Evolutionary conservation across 306 rosid genomes (phyloP).

Genomic region (Rosa persica): DNA sequence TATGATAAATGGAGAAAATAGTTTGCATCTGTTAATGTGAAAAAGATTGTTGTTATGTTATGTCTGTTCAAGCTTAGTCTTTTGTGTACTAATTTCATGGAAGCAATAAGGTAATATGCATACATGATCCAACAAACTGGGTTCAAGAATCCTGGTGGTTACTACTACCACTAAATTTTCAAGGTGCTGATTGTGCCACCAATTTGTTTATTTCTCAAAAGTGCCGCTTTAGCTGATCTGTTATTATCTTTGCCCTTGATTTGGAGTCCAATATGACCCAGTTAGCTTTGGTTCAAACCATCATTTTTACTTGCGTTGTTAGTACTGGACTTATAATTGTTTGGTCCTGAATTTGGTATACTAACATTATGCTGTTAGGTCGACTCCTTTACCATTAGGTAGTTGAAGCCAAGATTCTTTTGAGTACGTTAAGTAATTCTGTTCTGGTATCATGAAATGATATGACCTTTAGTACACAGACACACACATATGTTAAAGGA

Average conservation of each 20-base stretch:
- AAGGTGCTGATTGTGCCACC: not conserved
- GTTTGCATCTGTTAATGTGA: not conserved
- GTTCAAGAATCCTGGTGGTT: conserved; percentile 4
- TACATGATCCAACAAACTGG: not conserved
- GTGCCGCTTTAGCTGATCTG: not conserved
- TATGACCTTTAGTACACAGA: not conserved
- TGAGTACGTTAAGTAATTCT: not conserved
- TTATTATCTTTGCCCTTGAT: not conserved
- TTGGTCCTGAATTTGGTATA: not conserved
- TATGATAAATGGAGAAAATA: not conserved
- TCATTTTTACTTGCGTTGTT: not conserved
- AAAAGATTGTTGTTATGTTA: not conserved
- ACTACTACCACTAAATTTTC: not conserved
- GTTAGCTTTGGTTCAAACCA: not conserved
- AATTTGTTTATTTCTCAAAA: not conserved
- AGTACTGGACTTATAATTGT: not conserved
- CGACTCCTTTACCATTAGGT: not conserved
- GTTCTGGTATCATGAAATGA: not conserved
- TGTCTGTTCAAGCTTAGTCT: not conserved
- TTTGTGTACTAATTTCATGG: not conserved
- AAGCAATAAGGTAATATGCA: not conserved
- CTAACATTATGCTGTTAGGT: not conserved
- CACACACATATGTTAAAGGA: not conserved
- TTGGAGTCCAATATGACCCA: not conserved
- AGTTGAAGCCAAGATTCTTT: not conserved